Base-by-base conservation (phyloP, 345 rosid genomes). In the Noccaea caerulescens region DNA sequence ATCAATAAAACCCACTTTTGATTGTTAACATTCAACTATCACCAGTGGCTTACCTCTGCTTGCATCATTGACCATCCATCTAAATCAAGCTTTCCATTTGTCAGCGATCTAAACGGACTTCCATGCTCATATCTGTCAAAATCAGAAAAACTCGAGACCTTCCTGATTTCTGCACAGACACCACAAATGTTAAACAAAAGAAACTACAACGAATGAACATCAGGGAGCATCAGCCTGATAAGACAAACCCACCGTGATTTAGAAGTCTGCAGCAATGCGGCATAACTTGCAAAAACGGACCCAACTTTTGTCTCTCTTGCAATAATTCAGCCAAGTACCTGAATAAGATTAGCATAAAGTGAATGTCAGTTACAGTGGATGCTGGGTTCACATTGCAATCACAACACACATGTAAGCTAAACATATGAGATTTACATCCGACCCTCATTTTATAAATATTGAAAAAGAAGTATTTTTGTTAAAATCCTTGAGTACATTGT, bases 241-340 rank as follows among this genome's bases (percentile, higher is more conserved):
- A 63, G 54, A 57, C 1, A 32, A 20, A 37, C 7, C 1, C 49
- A 93, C 98, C 98, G 84, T 85, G 95, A 79, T 83, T 83, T 20
- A 93, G 80, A 59, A 93, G 97, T 81, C 96, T 77, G 78, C 79
- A 72, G 67, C 89, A 88, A 51, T 79, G 65, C 4, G 97, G 93
- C 71, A 93, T 75, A 62, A 89, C 78, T 71, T 86, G 98, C 62
- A 83, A 53, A 74, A 93, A 91, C 7, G 96, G 97, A 56, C 67
- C 90, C 82, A 89, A 69, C 72, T 84, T 89, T 62, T 91, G 92
- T 81, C 84, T 86, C 86, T 93, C 98, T n/a, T 84, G 88, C 68
- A 91, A 64, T 68, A 93, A 76, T 66, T 93, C 98, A 56, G 88
- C 80, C 83, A 89, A 75, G 84, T 89, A 93, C 79, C 98, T 93